These are phyloP conservation scores for Rhazya stricta DNA, from an alignment of 257 asterid species.

Conservation along the genomic window DNA sequence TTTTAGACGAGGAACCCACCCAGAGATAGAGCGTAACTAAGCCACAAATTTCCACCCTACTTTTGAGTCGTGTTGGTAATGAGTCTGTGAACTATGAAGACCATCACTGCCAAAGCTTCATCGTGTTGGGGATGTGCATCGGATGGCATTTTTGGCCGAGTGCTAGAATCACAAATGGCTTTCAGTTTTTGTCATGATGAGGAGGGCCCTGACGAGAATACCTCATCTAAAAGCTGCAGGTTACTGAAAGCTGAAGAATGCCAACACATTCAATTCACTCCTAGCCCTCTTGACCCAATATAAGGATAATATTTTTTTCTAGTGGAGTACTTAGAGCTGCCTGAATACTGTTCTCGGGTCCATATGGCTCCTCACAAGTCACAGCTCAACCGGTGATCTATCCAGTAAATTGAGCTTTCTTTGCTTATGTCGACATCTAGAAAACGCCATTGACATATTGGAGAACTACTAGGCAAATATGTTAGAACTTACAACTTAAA, in stretches of 20 bases:
- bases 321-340: not conserved
- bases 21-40: too few relatives aligned
- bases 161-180: not conserved
- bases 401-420: not conserved
- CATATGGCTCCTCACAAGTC: not conserved
- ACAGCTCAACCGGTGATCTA: not conserved
- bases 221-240: too few relatives aligned
- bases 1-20: not conserved
- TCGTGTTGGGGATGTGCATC: not conserved
- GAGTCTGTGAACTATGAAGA: not conserved
- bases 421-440: not conserved
- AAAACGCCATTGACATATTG: not conserved
- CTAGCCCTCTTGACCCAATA: not conserved
- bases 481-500: not conserved
- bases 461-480: not conserved
- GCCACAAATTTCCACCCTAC: too few relatives aligned
- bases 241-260: not conserved
- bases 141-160: not conserved
- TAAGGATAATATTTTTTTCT: not conserved
- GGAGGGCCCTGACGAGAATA: not conserved
- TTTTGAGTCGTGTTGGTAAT: too few relatives aligned
- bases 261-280: not conserved
- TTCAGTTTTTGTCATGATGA: not conserved
- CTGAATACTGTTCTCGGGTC: constrained; percentile 6
- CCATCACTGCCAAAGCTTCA: too few relatives aligned